Conservation (phyloP, 108 stramenopile species). For the Nitzschia inconspicua region DNA sequence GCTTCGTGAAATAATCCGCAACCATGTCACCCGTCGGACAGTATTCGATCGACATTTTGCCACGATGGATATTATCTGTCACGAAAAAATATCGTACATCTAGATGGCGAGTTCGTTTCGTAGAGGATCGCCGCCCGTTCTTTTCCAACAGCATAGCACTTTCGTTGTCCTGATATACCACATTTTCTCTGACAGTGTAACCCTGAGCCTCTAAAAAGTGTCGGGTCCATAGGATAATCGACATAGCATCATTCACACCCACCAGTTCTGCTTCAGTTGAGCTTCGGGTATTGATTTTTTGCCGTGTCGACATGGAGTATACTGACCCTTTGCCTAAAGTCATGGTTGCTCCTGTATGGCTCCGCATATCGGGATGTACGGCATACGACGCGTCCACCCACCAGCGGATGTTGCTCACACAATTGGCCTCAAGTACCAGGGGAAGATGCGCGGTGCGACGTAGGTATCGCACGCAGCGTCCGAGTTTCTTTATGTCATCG, state of each 20-base stretch:
- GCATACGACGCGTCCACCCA: constrained; percentile 30
- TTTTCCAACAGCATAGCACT: constrained; percentile 54
- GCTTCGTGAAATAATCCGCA: constrained; percentile 51
- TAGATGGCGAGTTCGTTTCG: constrained; percentile 47
- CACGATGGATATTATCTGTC: constrained; percentile 25
- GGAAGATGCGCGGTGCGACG: constrained; percentile 19
- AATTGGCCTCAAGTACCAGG: constrained; percentile 15
- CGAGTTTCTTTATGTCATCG: constrained; percentile 48
- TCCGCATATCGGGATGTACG: constrained; percentile 28
- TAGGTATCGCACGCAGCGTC: constrained; percentile 39
- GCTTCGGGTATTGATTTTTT: constrained; percentile 42
- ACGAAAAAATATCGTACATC: constrained; percentile 51
- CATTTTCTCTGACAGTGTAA: constrained; percentile 22
- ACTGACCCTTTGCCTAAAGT: constrained; percentile 26
- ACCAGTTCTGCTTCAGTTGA: constrained; percentile 41
- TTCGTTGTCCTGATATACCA: constrained; percentile 48
- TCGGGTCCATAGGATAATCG: constrained; percentile 40
- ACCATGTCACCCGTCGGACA: constrained; percentile 54
- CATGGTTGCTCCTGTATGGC: constrained; percentile 38
- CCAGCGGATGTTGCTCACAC: constrained; percentile 5
- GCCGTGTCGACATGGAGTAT: constrained; percentile 20
- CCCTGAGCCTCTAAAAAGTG: constrained; percentile 46
- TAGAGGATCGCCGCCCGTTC: constrained; percentile 37
- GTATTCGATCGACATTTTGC: constrained; percentile 30
- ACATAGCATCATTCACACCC: constrained; percentile 28